Evolutionary conservation across 2,329 filamentous ascomycete genomes (phyloP).

Genomic region (Stenocarpella maydis): DNA sequence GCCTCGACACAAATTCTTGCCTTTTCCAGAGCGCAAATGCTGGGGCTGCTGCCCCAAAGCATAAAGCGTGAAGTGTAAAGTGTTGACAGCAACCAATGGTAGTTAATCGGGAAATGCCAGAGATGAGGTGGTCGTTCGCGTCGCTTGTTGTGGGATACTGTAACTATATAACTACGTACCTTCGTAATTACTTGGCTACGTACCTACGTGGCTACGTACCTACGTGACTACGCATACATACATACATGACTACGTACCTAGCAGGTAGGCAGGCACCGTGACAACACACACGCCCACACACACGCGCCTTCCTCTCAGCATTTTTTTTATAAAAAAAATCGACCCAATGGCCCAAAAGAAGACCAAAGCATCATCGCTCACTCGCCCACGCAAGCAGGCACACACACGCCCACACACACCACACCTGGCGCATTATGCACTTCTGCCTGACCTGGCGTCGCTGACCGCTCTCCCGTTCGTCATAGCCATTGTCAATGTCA

Average conservation of each 20-base stretch:
- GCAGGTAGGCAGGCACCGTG: conserved; percentile 40
- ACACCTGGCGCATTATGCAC: conserved; percentile 46
- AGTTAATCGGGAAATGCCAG: neutral
- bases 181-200: too few relatives aligned
- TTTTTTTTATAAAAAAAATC: neutral
- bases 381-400: conserved; percentile 36
- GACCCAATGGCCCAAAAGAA: conserved; percentile 40
- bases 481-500: conserved; percentile 1
- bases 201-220: too few relatives aligned
- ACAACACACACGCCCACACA: conserved; percentile 13
- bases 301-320: neutral
- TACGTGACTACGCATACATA: too few relatives aligned
- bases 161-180: too few relatives aligned
- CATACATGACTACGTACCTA: too few relatives aligned
- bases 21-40: conserved; percentile 17
- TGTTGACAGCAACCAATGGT: conserved; percentile 6
- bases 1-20: conserved; percentile 15
- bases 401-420: neutral
- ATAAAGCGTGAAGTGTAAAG: neutral
- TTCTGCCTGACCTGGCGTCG: conserved; percentile 53
- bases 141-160: too few relatives aligned
- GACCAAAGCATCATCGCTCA: conserved; percentile 52
- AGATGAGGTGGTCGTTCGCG: too few relatives aligned
- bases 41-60: conserved; percentile 11
- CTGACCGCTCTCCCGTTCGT: conserved; percentile 9